A percentile compares a stretch with the other conserved stretches of the same genome.
phyloP scores from a whole-genome alignment of 305 asterid genomes.

The Fraxinus xanthoxyloides region DNA sequence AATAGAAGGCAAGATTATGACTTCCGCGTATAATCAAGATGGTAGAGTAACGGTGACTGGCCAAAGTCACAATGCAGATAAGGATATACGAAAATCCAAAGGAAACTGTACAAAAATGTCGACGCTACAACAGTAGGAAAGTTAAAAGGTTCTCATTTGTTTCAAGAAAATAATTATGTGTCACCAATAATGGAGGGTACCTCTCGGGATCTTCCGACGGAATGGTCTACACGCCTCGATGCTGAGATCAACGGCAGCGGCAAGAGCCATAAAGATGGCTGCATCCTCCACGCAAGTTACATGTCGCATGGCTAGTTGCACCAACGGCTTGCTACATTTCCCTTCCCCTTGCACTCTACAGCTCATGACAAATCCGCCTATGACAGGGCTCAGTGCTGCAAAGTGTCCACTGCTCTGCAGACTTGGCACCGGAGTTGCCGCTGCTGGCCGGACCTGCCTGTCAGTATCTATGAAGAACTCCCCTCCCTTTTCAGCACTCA shows the following conservation, averaged over 20 bases:
- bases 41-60: background rate
- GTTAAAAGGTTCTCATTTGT: background rate
- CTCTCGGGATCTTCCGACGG: constrained; percentile 58
- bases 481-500: constrained; percentile 80
- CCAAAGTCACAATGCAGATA: background rate
- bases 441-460: constrained; percentile 43
- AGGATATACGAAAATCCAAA: background rate
- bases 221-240: constrained; percentile 85
- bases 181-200: constrained; percentile 69
- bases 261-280: constrained; percentile 90
- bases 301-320: constrained; percentile 82
- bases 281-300: constrained; percentile 90
- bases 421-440: constrained; percentile 59
- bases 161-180: background rate
- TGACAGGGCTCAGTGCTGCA: constrained; percentile 54
- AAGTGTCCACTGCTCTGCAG: constrained; percentile 88
- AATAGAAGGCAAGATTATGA: background rate
- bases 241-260: constrained; percentile 91
- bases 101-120: constrained; percentile 1
- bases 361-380: constrained; percentile 84
- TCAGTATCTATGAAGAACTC: constrained; percentile 81
- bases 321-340: constrained; percentile 73
- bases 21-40: background rate
- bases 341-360: constrained; percentile 85
- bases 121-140: background rate